Conservation (phyloP, 441 rosid genomes). For the Metrosideros polymorpha region DNA sequence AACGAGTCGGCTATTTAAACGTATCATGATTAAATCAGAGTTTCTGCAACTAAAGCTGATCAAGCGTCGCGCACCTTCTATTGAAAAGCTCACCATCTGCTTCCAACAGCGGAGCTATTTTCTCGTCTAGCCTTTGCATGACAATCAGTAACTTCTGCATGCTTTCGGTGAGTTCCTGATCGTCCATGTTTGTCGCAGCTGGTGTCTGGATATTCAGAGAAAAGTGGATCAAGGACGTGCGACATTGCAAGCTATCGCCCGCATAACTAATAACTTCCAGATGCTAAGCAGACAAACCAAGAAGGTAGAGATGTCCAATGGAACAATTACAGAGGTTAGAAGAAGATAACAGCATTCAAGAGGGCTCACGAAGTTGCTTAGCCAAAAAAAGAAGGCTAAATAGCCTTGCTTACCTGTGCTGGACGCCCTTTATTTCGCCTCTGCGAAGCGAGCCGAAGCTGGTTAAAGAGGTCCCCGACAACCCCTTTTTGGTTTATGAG, state of each 20-base stretch:
- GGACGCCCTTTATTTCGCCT: slow-evolving; percentile 67
- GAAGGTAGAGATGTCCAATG: neutral
- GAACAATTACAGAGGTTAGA: neutral
- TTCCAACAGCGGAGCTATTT: slow-evolving; percentile 81
- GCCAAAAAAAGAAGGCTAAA: too few relatives aligned
- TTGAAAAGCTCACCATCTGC: slow-evolving; percentile 86
- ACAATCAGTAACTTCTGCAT: slow-evolving; percentile 86
- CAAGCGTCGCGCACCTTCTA: slow-evolving; percentile 36
- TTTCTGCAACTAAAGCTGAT: neutral
- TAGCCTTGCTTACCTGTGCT: slow-evolving; percentile 60
- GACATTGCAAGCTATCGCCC: neutral
- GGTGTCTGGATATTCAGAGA: slow-evolving; percentile 45
- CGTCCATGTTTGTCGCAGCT: slow-evolving; percentile 80
- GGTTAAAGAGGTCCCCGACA: slow-evolving; percentile 88
- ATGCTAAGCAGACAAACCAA: neutral
- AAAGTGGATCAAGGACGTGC: neutral
- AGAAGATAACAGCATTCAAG: neutral
- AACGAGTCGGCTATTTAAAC: too few relatives aligned
- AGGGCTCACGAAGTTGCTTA: too few relatives aligned
- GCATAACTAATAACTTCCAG: neutral
- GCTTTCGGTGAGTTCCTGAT: slow-evolving; percentile 77
- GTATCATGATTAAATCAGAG: neutral
- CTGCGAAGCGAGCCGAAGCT: slow-evolving; percentile 82
- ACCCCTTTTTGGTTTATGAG: slow-evolving; percentile 88
- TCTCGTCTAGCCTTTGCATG: slow-evolving; percentile 86